These are phyloP conservation scores for Podaxis sp. DNA, from an alignment of 768 basidiomycete species.

Conservation along the genomic window DNA sequence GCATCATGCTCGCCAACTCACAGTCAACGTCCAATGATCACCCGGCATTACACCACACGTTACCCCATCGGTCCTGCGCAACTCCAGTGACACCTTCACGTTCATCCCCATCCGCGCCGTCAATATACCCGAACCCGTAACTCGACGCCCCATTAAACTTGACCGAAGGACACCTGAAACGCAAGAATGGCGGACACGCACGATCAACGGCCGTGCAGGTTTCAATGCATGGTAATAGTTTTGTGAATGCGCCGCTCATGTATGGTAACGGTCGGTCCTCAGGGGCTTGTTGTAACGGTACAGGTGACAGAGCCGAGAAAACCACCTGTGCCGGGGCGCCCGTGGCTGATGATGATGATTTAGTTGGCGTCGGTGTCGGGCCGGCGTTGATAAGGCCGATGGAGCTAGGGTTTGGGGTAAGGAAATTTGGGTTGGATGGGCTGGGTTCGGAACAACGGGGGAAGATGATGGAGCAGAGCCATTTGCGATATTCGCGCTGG, in stretches of 20 bases:
- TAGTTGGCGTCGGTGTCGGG: conserved; percentile 30
- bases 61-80: conserved; percentile 68
- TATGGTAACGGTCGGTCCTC: conserved; percentile 51
- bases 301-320: conserved; percentile 49
- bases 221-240: conserved; percentile 78
- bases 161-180: conserved; percentile 64
- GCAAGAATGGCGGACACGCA: conserved; percentile 73
- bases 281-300: conserved; percentile 33
- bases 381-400: conserved; percentile 34
- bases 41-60: conserved; percentile 61
- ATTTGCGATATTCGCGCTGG: conserved; percentile 66
- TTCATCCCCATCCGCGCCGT: conserved; percentile 48
- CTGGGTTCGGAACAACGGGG: conserved; percentile 70
- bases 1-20: no score
- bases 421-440: conserved; percentile 30
- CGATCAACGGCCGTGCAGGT: conserved; percentile 72
- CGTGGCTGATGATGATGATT: conserved; percentile 19
- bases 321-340: conserved; percentile 22
- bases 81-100: conserved; percentile 51
- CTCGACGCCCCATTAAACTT: conserved; percentile 63
- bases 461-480: conserved; percentile 76
- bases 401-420: conserved; percentile 32
- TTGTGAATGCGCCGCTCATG: conserved; percentile 46
- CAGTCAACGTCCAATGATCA: not conserved
- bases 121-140: conserved; percentile 78